Conservation (phyloP, 106 monocot species). For the Dendrobium chrysotoxum region DNA sequence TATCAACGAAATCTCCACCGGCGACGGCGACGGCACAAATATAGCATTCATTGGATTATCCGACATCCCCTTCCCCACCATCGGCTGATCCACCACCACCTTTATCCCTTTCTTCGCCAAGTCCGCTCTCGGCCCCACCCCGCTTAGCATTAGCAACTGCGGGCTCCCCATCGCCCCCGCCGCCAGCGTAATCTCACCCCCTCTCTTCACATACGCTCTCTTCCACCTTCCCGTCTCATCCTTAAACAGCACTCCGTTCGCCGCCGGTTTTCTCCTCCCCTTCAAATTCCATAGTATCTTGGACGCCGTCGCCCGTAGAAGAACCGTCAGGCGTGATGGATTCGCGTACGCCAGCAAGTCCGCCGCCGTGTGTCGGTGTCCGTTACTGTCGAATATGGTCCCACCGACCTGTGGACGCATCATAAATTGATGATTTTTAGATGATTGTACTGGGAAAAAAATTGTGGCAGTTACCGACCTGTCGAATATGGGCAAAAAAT, state of each 20-base stretch:
- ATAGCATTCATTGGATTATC: slow-evolving; percentile 86
- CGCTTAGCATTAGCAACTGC: slow-evolving; percentile 75
- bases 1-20: slow-evolving; percentile 59
- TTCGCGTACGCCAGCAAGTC: slow-evolving; percentile 31
- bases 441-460: too few relatives aligned
- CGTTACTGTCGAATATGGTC: slow-evolving; percentile 10
- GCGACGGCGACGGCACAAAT: slow-evolving; percentile 52
- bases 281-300: slow-evolving; percentile 25
- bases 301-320: slow-evolving; percentile 45
- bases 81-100: slow-evolving; percentile 29
- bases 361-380: slow-evolving; percentile 38
- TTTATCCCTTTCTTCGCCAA: slow-evolving; percentile 33
- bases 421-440: too few relatives aligned
- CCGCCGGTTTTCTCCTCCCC: slow-evolving; percentile 24
- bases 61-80: slow-evolving; percentile 65
- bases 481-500: too few relatives aligned
- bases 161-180: slow-evolving; percentile 80
- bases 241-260: slow-evolving; percentile 51
- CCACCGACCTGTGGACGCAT: slow-evolving; percentile 10
- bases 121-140: slow-evolving; percentile 44
- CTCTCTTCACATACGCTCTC: slow-evolving; percentile 38
- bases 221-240: slow-evolving; percentile 33
- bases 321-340: slow-evolving; percentile 26
- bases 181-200: slow-evolving; percentile 48
- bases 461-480: too few relatives aligned